Evolutionary conservation across 805 yeast genomes (phyloP).

Genomic region (Wickerhamomyces sydowiorum): DNA sequence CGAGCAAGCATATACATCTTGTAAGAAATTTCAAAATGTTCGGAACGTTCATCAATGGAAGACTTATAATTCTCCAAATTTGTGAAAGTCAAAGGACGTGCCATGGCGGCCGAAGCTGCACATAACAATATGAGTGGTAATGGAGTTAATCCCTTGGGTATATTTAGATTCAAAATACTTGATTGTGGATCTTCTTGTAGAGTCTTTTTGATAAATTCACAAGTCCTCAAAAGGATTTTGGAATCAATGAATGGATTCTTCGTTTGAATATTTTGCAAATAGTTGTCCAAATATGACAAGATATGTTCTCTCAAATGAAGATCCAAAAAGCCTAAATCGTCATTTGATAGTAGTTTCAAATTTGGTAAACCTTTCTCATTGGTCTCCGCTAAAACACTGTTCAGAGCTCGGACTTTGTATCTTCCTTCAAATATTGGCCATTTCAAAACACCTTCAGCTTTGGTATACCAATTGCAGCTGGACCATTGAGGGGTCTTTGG

Average conservation of each 20-base stretch:
- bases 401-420: constrained; percentile 6
- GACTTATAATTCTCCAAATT: constrained; percentile 6
- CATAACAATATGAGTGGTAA: constrained; percentile 10
- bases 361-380: constrained; percentile 6
- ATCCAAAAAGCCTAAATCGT: constrained; percentile 6
- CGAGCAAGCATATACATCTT: constrained; percentile 8
- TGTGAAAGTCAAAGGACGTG: constrained; percentile 14
- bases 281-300: constrained; percentile 6
- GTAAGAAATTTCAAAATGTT: constrained; percentile 4
- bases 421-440: constrained; percentile 16
- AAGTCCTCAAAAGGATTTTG: constrained; percentile 6
- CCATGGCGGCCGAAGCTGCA: constrained; percentile 11
- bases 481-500: constrained; percentile 12
- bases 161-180: constrained; percentile 5
- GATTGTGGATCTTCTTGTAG: background rate
- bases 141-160: constrained; percentile 9
- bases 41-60: constrained; percentile 10
- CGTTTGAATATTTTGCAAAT: constrained; percentile 12
- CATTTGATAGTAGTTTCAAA: constrained; percentile 3
- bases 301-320: constrained; percentile 6
- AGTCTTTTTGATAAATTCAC: constrained; percentile 4
- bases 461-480: constrained; percentile 17
- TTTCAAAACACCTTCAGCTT: constrained; percentile 11
- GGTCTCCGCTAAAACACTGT: constrained; percentile 7
- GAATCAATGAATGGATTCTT: constrained; percentile 17